Evolutionary conservation across 2,329 filamentous ascomycete genomes (phyloP), one percentile per base, ranked within the genome.

Genomic region (Pseudocercospora eumusae): DNA sequence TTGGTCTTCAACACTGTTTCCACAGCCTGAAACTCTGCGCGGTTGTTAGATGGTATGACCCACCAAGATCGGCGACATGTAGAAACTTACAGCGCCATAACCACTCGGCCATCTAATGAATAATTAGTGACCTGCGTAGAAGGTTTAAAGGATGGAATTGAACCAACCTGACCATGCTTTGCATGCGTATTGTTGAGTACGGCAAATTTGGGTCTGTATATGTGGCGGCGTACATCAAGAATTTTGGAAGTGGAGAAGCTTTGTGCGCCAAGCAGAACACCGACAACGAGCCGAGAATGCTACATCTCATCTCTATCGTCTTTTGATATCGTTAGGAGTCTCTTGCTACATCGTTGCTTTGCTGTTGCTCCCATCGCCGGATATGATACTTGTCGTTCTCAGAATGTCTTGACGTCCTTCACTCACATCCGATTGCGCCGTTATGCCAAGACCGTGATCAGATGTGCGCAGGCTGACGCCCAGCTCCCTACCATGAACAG

Each of bases 71-170:
- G 49, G 13, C 15, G 53, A 33, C 33, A 9, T 49, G 42, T 23
- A 25, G 23, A 27, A 27, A 54, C 57, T 54, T 53, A 55, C 58
- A 67, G 65, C 65, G 64, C 65, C 65, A 68, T 68, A 68, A 68
- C 66, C 65, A 67, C 65, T 67, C 65, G 63, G 65, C 60, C 63
- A 67, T 61, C 57, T 66, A 33, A 33, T 33, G 13, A 33, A 4
- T 33, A 15, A 33, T 33, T 33, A 33, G 31, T 33, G 56, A 49
- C 64, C 64, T 52, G 59, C n/a, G 13, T 18, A 40, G 36, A 40
- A 40, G 36, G 36, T 40, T 40, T 18, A 7, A n/a, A 40, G 36
- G 33, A n/a, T 40, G 36, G 36, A 18, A 40, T 40, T 40, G 36
- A 40, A 40, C 36, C 36, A 40, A 40, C 36, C 36, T 52, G 47